These are phyloP conservation scores for Ceratobasidium sp. DNA, from an alignment of 1,284 basidiomycete genomes.

Conservation along the genomic window DNA sequence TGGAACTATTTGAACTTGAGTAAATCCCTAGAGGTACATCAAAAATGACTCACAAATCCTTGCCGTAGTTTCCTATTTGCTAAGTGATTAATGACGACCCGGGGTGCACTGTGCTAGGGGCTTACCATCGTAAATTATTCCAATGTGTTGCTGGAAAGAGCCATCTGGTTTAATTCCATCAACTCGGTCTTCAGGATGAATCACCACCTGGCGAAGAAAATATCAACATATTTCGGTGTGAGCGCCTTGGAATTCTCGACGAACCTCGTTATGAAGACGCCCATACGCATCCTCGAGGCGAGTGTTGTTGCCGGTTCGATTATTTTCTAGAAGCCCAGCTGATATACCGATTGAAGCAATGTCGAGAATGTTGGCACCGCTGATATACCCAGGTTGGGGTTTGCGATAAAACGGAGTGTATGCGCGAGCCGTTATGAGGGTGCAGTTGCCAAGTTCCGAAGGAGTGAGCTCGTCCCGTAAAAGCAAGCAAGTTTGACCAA, in stretches of 20 bases:
- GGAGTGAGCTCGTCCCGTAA: constrained; percentile 47
- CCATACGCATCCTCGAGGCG: constrained; percentile 59
- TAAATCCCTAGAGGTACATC: not conserved
- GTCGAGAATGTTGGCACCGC: constrained; percentile 69
- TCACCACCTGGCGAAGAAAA: not conserved
- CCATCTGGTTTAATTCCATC: constrained; percentile 72
- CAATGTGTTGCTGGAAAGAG: constrained; percentile 66
- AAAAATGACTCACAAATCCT: constrained; percentile 57
- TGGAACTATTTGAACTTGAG: constrained; percentile 19
- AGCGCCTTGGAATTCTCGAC: constrained; percentile 31
- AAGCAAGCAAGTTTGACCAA: constrained; percentile 64
- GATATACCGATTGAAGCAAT: constrained; percentile 65
- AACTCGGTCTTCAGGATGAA: constrained; percentile 46
- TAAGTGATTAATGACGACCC: not conserved
- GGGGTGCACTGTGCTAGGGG: no score
- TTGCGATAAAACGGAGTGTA: constrained; percentile 31
- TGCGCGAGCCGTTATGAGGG: constrained; percentile 29
- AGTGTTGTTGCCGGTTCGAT: constrained; percentile 52
- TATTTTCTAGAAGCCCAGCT: constrained; percentile 51
- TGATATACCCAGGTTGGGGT: constrained; percentile 48
- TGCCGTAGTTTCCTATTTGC: constrained; percentile 60
- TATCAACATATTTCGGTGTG: constrained; percentile 49
- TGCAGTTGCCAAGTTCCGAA: constrained; percentile 36
- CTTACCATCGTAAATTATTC: constrained; percentile 65
- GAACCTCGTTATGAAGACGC: constrained; percentile 51